A percentile compares a stretch with the other conserved stretches of the same genome.
Conservation (phyloP, 2,329 filamentous ascomycete species). For the Microdochium trichocladiopsis region DNA sequence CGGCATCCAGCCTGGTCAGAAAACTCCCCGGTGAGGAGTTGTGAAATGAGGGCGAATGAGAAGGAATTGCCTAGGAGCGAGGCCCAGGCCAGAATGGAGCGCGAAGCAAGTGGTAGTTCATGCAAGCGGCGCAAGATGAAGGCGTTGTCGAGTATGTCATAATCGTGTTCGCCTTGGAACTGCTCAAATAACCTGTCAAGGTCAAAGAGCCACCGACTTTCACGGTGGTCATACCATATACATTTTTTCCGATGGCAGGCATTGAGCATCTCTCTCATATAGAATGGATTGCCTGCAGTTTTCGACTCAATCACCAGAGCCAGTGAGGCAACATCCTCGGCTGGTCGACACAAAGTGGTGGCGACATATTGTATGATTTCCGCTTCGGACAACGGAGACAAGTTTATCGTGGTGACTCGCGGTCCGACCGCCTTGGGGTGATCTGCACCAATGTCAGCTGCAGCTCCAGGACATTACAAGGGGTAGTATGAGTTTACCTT, state of each 20-base stretch:
- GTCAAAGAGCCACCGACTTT: conserved; percentile 77
- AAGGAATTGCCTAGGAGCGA: conserved; percentile 76
- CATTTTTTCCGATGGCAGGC: conserved; percentile 80
- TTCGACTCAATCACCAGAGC: conserved; percentile 84
- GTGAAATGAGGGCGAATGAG: conserved; percentile 74
- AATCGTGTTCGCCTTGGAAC: conserved; percentile 72
- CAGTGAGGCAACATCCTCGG: conserved; percentile 67
- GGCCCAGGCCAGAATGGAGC: conserved; percentile 79
- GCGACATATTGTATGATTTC: conserved; percentile 80
- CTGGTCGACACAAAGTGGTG: conserved; percentile 67
- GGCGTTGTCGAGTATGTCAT: conserved; percentile 71
- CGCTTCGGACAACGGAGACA: conserved; percentile 67
- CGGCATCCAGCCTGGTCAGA: conserved; percentile 28
- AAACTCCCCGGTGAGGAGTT: conserved; percentile 69
- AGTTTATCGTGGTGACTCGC: conserved; percentile 60
- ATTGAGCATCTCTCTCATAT: conserved; percentile 84
- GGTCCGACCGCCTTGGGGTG: conserved; percentile 38
- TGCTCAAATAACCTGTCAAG: conserved; percentile 80
- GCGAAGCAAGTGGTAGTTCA: conserved; percentile 67
- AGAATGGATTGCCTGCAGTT: conserved; percentile 83
- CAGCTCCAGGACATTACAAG: neutral
- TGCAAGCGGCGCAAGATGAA: conserved; percentile 74
- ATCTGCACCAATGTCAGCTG: conserved; percentile 25
- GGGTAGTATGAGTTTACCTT: conserved; percentile 31
- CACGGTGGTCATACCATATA: conserved; percentile 85